A percentile compares a stretch with the other conserved stretches of the same genome.
Conservation (phyloP, 495 filamentous ascomycete genomes). For the Penicillium lagena region DNA sequence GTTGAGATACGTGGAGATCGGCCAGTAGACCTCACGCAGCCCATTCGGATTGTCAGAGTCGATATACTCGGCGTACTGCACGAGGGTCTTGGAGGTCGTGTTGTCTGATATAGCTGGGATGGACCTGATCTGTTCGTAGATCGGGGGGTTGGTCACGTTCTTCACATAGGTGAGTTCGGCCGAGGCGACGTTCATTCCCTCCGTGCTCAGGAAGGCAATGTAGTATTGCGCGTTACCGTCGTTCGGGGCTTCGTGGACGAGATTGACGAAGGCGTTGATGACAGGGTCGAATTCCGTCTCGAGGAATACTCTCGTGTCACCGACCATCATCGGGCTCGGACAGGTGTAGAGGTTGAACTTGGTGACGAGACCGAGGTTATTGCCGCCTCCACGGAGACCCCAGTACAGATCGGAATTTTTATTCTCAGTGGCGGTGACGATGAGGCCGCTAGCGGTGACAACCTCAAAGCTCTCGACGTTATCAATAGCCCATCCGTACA, state of each 20-base stretch:
- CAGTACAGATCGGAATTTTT: slow-evolving; percentile 40
- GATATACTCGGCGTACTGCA: slow-evolving; percentile 38
- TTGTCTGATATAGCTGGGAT: slow-evolving; percentile 30
- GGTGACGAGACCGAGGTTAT: slow-evolving; percentile 47
- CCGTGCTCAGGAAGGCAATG: slow-evolving; percentile 28
- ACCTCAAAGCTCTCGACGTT: slow-evolving; percentile 40
- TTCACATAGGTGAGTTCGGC: slow-evolving; percentile 35
- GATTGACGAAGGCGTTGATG: slow-evolving; percentile 24
- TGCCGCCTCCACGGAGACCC: slow-evolving; percentile 46
- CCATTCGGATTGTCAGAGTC: slow-evolving; percentile 33
- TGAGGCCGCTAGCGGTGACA: slow-evolving; percentile 36
- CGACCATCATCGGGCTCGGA: slow-evolving; percentile 26
- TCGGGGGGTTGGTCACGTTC: slow-evolving; percentile 28
- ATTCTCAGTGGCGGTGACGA: slow-evolving; percentile 31
- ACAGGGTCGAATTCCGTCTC: slow-evolving; percentile 37
- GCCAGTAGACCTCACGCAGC: slow-evolving; percentile 38
- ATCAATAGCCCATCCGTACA: slow-evolving; percentile 47
- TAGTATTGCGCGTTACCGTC: slow-evolving; percentile 43
- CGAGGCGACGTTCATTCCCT: slow-evolving; percentile 22
- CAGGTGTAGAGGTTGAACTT: slow-evolving; percentile 36
- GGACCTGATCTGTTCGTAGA: slow-evolving; percentile 34
- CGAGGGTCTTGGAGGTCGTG: slow-evolving; percentile 33
- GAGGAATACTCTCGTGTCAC: slow-evolving; percentile 35
- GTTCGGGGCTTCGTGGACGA: slow-evolving; percentile 54
- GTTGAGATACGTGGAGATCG: slow-evolving; percentile 30